Evolutionary conservation across 495 filamentous ascomycete species (phyloP).

Genomic region (Lindgomyces ingoldianus): DNA sequence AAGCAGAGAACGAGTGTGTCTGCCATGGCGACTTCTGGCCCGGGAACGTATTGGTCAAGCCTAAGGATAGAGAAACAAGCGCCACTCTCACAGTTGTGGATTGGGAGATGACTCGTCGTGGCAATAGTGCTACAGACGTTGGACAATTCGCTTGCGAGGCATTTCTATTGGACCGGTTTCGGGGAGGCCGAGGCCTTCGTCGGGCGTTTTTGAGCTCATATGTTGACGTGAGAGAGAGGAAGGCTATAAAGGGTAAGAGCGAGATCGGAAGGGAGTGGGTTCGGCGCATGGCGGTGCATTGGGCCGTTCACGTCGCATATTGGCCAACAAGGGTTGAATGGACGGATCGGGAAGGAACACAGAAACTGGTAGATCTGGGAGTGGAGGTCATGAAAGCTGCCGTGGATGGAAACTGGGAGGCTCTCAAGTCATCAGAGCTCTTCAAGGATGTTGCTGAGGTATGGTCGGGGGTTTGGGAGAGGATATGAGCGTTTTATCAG

Average conservation of each 20-base stretch:
- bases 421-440: conserved; percentile 4
- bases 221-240: conserved; percentile 11
- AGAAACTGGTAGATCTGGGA: conserved; percentile 38
- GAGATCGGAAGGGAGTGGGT: conserved; percentile 32
- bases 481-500: background rate
- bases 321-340: conserved; percentile 43
- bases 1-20: conserved; percentile 41
- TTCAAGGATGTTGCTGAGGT: conserved; percentile 9
- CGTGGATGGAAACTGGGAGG: conserved; percentile 29
- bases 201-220: conserved; percentile 41
- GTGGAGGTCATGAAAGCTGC: conserved; percentile 30
- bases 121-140: conserved; percentile 44
- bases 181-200: conserved; percentile 40
- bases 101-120: conserved; percentile 46
- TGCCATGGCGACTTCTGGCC: conserved; percentile 49
- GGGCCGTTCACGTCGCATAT: conserved; percentile 44
- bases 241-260: background rate
- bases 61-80: background rate
- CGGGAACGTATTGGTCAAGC: conserved; percentile 36
- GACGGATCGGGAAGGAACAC: conserved; percentile 40
- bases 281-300: conserved; percentile 40
- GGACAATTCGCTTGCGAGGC: conserved; percentile 48
- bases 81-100: conserved; percentile 42
- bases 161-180: conserved; percentile 44
- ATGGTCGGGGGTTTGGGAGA: background rate